phyloP scores from a whole-genome alignment of 495 filamentous ascomycete genomes.

The Penicillium lagena region DNA sequence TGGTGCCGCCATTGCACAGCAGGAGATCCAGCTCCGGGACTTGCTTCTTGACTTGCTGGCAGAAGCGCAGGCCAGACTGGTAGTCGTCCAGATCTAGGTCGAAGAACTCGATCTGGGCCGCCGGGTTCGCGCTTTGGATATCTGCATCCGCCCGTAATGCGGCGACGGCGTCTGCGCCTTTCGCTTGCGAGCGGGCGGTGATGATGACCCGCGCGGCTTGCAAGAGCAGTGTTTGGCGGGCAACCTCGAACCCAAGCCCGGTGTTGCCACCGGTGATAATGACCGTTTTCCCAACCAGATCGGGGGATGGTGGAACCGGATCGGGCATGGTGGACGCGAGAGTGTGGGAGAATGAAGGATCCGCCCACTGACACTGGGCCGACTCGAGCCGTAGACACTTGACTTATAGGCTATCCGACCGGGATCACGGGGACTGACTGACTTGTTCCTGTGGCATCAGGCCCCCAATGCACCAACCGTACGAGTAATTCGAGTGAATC shows the following conservation, averaged over 20 bases:
- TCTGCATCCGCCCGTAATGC: constrained; percentile 7
- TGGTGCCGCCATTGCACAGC: constrained; percentile 13
- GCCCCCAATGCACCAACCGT: too few species aligned
- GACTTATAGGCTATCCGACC: too few species aligned
- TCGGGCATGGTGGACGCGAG: background rate
- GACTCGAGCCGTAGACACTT: too few species aligned
- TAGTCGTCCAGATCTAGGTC: constrained; percentile 17
- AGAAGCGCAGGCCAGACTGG: constrained; percentile 6
- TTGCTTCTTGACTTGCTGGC: constrained; percentile 4
- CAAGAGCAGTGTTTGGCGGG: constrained; percentile 23
- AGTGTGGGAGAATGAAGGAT: too few species aligned
- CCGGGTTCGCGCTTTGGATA: background rate
- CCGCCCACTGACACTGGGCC: too few species aligned
- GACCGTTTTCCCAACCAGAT: constrained; percentile 29
- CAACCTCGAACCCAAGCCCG: constrained; percentile 46
- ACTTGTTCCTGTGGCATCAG: too few species aligned
- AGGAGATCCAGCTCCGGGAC: constrained; percentile 13
- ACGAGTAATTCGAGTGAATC: too few species aligned
- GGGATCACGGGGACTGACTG: too few species aligned
- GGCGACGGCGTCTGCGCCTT: constrained; percentile 14
- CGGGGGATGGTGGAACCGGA: background rate
- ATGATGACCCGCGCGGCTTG: constrained; percentile 16
- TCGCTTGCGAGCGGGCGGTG: constrained; percentile 13
- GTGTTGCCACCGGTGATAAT: constrained; percentile 49
- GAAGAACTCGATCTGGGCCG: constrained; percentile 5